phyloP scores from a whole-genome alignment of 2,329 filamentous ascomycete species.

The Botrytis elliptica region DNA sequence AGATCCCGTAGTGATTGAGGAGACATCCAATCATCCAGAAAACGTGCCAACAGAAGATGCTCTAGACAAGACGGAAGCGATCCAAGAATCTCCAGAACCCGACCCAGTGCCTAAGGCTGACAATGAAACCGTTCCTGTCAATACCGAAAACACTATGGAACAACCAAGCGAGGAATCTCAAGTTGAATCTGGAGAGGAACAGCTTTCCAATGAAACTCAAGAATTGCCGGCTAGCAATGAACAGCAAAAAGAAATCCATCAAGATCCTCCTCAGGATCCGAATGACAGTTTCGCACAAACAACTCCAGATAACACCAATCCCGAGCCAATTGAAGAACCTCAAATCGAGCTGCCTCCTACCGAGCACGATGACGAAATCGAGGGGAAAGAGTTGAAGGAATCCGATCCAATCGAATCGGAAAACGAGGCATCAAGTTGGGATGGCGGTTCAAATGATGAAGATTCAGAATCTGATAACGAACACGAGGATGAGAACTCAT shows the following conservation, averaged over 20 bases:
- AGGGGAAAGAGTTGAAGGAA: background rate
- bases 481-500: background rate
- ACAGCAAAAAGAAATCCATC: background rate
- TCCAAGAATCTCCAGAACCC: background rate
- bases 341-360: background rate
- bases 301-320: background rate
- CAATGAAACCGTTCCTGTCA: background rate
- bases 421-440: background rate
- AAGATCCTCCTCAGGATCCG: background rate
- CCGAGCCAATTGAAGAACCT: background rate
- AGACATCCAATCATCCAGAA: background rate
- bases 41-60: background rate
- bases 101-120: background rate
- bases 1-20: background rate
- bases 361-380: background rate
- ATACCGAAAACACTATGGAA: background rate
- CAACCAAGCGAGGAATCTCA: background rate
- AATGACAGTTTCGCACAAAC: background rate
- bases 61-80: background rate
- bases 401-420: background rate
- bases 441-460: constrained; percentile 2
- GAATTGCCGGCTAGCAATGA: background rate
- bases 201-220: background rate
- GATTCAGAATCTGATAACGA: background rate
- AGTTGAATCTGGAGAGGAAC: background rate